Base-by-base conservation (phyloP, 2,329 filamentous ascomycete genomes). In the Rutstroemia sp. region DNA sequence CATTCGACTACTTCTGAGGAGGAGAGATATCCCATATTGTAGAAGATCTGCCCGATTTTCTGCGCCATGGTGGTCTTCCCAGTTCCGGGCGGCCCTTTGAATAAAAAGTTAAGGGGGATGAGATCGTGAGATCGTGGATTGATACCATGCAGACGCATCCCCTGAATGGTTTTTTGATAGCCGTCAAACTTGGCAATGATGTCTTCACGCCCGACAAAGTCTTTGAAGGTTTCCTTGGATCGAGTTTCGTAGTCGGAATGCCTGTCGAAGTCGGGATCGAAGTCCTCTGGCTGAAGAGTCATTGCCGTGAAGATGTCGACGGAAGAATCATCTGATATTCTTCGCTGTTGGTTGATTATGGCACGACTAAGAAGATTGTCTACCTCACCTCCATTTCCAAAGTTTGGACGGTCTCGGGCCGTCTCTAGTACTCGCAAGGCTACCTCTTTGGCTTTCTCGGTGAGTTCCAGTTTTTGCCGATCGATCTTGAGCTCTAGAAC, bases 31-130 rank as follows among this genome's bases (percentile, higher is more conserved):
- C 86, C 86, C 76, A 90, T 81, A 62, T 91, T 83, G 64, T 88
- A 91, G 65, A 82, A 92, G 0, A 92, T 74, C 59, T 88, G 80
- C 3, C 87, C 87, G 77, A 92, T 88, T 59, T 85, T 87, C 16
- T 77, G 73, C 0, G 88, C 88, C 0, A 79, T 89, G 0, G 83
- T 85, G 0, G 87, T 90, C 65, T 91, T 91, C 0, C 87, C 88
- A 0, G 87, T 90, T 0, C 79, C 79, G 74, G 61, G 67, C 52
- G 79, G 75, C 0, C 82, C 81, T 23, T 76, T 74, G 69, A 85
- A 85, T 1, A 85, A 63, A 60, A 83, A 83, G 46, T 77, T 80
- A 59, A 80, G 79, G 0, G 81, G 80, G 1, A 84, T 72, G 27
- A 78, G 69, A 2, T 76, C 72, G 2, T 73, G 69, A 18, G 3